Base-by-base conservation (phyloP, 305 asterid genomes). In the Plantago lanceolata region DNA sequence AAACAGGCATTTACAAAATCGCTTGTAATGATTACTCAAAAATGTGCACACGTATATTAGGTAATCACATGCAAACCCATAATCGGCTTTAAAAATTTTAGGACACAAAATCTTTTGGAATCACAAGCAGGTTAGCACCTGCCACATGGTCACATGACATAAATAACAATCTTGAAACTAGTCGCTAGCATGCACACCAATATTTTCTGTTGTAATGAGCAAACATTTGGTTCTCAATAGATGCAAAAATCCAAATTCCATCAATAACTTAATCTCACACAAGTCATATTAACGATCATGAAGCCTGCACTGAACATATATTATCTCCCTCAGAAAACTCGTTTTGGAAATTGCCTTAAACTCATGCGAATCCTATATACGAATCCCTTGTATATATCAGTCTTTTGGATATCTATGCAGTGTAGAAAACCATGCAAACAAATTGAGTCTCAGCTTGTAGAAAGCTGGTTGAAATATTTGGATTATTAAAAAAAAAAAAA, bases 11-110 rank as follows among this genome's bases (percentile, higher is more conserved):
- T n/a, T 14, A 59, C 61, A 62, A 16, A 56, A 26, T 37, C 45
- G 50, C 17, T 19, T 52, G 40, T 48, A 51, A 68, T 21, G 43
- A 57, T 40, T 47, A 66, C 31, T 57, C 56, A 8, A 58, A 70
- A 52, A 44, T 11, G 45, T 37, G 33, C 20, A 51, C 49, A 16
- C 18, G 16, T 33, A 59, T 31, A 20, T 55, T 52, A 53, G 43
- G n/a, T 58, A 40, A 44, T 13, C 64, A 18, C 55, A 19, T 43
- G 24, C 43, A 56, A 12, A 29, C n/a, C 19, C 2, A 26, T 15
- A 55, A 53, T 24, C 43, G 18, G 18, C 19, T 55, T 17, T 16
- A 20, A 28, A 15, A 6, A 53, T 53, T 35, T 21, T 53, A 24
- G 26, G 8, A 13, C 18, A 21, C 9, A 55, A 26, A 26, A 13